Conservation (phyloP, 225 moss, liverwort and hornwort species). For the Neckera pumila region DNA sequence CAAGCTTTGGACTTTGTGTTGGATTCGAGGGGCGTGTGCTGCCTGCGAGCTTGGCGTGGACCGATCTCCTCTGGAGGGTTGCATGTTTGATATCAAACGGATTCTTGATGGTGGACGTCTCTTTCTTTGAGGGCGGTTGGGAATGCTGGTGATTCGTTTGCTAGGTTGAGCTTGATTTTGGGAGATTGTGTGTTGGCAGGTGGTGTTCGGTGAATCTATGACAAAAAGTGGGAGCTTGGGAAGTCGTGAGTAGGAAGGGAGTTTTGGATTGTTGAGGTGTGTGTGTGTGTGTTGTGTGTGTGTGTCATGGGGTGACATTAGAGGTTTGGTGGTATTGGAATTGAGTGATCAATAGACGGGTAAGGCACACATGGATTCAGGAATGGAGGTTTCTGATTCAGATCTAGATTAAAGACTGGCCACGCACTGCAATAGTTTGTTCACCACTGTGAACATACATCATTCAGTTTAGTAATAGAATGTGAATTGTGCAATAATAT, state of each 20-base stretch:
- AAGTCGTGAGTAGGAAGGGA: not conserved
- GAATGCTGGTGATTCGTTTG: not conserved
- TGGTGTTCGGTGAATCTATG: not conserved
- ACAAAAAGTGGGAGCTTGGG: not conserved
- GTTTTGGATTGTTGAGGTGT: not conserved
- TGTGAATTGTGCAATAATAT: no score
- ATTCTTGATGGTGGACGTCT: not conserved
- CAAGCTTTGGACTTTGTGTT: not conserved
- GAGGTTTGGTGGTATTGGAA: not conserved
- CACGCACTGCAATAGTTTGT: no score
- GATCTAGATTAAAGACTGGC: no score
- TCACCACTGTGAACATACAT: no score
- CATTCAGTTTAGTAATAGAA: no score
- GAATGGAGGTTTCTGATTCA: no score
- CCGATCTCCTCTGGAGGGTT: not conserved
- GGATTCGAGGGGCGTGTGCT: not conserved
- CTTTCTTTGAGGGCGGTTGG: not conserved
- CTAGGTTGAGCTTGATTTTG: not conserved
- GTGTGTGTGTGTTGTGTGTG: no score
- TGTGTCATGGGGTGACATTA: not conserved
- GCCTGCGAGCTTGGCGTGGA: not conserved
- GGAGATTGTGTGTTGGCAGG: not conserved
- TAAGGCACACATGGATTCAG: no score
- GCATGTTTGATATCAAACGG: not conserved
- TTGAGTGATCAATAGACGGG: not conserved